phyloP scores from a whole-genome alignment of 441 rosid species.

The Syzygium syzygioides region DNA sequence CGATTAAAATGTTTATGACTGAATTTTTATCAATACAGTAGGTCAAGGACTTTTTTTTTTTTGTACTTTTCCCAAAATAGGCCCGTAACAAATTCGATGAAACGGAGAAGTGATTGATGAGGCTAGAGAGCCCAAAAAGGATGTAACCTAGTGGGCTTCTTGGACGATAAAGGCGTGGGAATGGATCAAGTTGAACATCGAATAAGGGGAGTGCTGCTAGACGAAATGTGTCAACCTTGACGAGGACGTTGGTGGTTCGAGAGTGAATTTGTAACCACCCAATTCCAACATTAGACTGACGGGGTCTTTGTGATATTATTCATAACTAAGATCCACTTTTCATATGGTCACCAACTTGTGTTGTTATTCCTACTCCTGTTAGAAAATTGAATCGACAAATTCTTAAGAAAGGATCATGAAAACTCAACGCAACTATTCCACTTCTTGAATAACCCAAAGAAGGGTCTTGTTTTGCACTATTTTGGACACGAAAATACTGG shows the following conservation, averaged over 20 bases:
- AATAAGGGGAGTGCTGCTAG: not conserved
- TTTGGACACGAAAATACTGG: not conserved
- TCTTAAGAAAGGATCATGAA: not conserved
- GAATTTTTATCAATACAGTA: no score
- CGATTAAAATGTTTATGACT: no score
- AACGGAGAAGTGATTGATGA: not conserved
- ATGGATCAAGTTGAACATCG: not conserved
- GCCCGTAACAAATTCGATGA: not conserved
- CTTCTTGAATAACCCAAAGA: not conserved
- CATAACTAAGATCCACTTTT: not conserved
- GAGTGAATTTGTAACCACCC: not conserved
- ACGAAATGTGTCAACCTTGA: rapidly evolving
- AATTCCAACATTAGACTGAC: not conserved
- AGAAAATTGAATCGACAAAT: not conserved
- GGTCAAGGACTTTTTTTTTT: no score
- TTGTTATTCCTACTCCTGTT: not conserved
- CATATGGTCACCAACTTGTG: not conserved
- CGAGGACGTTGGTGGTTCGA: rapidly evolving
- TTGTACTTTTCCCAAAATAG: no score
- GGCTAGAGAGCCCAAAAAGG: no score
- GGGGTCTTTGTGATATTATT: not conserved
- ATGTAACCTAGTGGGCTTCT: no score
- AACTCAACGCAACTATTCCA: not conserved
- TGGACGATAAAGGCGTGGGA: not conserved
- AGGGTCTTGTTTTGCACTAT: not conserved